Evolutionary conservation across 2,329 filamentous ascomycete species (phyloP).

Genomic region (Paecilomyces sp.): DNA sequence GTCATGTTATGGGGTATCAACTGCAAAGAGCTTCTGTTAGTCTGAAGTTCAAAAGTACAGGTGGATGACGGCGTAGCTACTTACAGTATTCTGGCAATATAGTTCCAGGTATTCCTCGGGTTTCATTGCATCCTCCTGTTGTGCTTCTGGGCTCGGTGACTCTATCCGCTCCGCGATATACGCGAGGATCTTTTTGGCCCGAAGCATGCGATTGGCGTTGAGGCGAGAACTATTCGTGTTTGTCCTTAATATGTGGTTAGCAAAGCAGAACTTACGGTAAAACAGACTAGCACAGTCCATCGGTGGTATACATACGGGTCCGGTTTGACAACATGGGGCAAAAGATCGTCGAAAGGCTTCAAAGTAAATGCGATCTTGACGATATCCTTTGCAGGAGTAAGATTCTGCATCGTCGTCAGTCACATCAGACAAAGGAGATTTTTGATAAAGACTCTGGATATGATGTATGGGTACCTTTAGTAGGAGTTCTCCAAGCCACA

Average conservation of each 20-base stretch:
- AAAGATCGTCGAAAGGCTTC: slow-evolving; percentile 66
- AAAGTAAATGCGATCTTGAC: slow-evolving; percentile 94
- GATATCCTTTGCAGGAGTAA: slow-evolving; percentile 78
- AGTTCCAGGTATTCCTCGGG: slow-evolving; percentile 93
- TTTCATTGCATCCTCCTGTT: slow-evolving; percentile 55
- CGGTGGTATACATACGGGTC: slow-evolving; percentile 52
- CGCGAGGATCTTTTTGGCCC: slow-evolving; percentile 86
- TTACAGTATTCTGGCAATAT: slow-evolving; percentile 86
- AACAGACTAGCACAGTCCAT: not conserved
- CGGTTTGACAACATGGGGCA: slow-evolving; percentile 66
- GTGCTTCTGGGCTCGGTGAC: slow-evolving; percentile 51
- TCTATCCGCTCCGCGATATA: slow-evolving; percentile 94
- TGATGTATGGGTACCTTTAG: slow-evolving; percentile 46
- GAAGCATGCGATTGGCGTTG: slow-evolving; percentile 94
- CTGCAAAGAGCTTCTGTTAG: slow-evolving; percentile 12
- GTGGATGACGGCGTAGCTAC: slow-evolving; percentile 20
- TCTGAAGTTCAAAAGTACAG: not conserved
- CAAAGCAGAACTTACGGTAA: not conserved
- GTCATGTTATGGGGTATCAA: slow-evolving; percentile 72
- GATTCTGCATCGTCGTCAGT: slow-evolving; percentile 50
- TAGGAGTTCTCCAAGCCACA: slow-evolving; percentile 87
- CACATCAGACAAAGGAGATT: not conserved
- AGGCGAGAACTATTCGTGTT: slow-evolving; percentile 69
- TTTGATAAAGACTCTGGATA: not conserved
- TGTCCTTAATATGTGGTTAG: slow-evolving; percentile 5